Evolutionary conservation across 148 eudicot species (phyloP).

Genomic region (Polygonum aviculare): DNA sequence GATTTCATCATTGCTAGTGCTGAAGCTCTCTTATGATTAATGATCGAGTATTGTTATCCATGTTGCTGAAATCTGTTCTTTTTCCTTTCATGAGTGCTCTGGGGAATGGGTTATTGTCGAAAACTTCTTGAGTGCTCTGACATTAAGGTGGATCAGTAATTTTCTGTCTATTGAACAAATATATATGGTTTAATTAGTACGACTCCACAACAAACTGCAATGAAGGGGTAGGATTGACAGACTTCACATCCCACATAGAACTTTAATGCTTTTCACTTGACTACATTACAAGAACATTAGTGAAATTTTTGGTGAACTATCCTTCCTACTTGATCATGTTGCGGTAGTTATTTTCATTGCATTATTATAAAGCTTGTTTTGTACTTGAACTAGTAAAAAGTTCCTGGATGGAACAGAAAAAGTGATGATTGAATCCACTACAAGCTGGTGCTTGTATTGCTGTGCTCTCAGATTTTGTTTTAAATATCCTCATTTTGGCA

Average conservation of each 20-base stretch:
- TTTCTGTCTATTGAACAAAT: neutral
- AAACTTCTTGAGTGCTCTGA: neutral
- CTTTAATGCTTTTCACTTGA: neutral
- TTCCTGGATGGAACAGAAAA: neutral
- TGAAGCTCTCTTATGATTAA: neutral
- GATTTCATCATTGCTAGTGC: neutral
- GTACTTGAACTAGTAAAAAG: neutral
- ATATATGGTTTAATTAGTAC: neutral
- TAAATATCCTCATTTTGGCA: constrained; percentile 4
- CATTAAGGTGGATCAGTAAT: neutral
- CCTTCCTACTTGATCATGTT: neutral
- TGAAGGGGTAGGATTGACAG: neutral
- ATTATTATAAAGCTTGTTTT: neutral
- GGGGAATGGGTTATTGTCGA: neutral
- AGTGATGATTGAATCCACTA: neutral
- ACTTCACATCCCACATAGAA: neutral
- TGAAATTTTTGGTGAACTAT: neutral
- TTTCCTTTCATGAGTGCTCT: neutral
- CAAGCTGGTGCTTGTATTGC: neutral
- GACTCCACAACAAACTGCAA: neutral
- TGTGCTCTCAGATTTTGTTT: neutral
- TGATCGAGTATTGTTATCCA: neutral
- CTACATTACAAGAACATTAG: neutral
- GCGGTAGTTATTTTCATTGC: neutral
- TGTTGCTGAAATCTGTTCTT: neutral